Conservation (phyloP, 495 filamentous ascomycete genomes). For the Xanthoparmelia taractica region DNA sequence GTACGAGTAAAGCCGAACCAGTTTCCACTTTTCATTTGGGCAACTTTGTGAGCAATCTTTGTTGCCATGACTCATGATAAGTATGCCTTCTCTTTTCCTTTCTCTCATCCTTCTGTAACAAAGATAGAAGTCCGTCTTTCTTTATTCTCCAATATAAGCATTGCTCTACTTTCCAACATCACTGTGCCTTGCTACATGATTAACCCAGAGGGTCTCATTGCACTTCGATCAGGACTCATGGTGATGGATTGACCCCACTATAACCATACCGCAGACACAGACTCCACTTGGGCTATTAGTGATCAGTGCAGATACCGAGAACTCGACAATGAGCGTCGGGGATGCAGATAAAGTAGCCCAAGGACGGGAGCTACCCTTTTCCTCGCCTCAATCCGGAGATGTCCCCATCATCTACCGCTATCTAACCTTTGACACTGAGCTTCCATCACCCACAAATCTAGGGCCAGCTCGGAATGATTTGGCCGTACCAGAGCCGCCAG, state of each 20-base stretch:
- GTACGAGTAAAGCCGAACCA: not conserved
- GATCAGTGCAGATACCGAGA: not conserved
- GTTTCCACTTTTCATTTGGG: not conserved
- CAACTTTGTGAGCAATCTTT: not conserved
- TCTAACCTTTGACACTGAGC: conserved; percentile 60
- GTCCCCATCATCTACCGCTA: conserved; percentile 56
- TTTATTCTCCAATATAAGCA: not conserved
- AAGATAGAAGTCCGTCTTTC: not conserved
- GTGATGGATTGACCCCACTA: not conserved
- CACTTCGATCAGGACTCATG: not conserved
- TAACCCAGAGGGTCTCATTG: not conserved
- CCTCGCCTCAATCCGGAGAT: conserved; percentile 6
- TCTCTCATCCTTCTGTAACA: not conserved
- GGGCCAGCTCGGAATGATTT: conserved; percentile 31
- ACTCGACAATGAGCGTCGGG: not conserved
- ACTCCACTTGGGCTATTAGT: conserved; percentile 19
- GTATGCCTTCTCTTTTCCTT: not conserved
- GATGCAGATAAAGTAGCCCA: not conserved
- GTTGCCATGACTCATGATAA: conserved; percentile 3
- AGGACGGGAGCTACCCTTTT: conserved; percentile 10
- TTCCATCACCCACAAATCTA: conserved; percentile 51
- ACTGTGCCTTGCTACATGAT: not conserved
- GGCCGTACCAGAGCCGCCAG: conserved; percentile 48
- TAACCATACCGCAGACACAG: conserved; percentile 17
- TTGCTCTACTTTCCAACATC: not conserved